Base-by-base conservation (phyloP, 768 basidiomycete genomes). In the Scleroderma citrinum region DNA sequence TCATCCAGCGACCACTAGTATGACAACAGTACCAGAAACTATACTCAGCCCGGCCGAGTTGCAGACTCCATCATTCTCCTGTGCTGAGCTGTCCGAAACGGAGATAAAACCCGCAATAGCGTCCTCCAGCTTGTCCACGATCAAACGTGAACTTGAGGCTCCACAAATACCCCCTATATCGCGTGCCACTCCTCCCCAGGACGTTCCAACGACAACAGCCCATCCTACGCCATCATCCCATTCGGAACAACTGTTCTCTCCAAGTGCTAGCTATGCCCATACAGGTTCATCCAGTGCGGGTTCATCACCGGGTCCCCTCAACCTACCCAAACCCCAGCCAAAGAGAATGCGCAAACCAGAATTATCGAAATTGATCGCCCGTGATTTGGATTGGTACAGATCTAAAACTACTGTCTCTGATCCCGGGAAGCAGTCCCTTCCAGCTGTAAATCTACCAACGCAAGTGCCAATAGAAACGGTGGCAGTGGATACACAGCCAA, bases 371-470 rank as follows among this genome's bases (percentile, higher is more conserved):
- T 51, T 68, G 13, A 38, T 57, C 30, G 57, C 63, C 13, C 65
- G 64, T 32, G 65, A 66, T 35, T 53, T 66, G 34, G 57, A 65
- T 36, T 66, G 61, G 57, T 68, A 57, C 23, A 67, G 56, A 37
- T 47, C 57, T 0, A 52, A 49, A 19, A 65, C 54, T 23, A 17
- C 26, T 10, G 39, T 10, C 20, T 24, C 48, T 6, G 8, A 13
- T 35, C 21, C 49, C 20, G 21, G 14, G n/a, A 23, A 44, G 30
- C 16, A 10, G 14, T 29, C 42, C 16, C 39, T n/a, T n/a, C n/a
- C n/a, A n/a, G n/a, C n/a, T n/a, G n/a, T n/a, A n/a, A n/a, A n/a
- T n/a, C n/a, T n/a, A n/a, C n/a, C n/a, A n/a, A n/a, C n/a, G n/a
- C n/a, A n/a, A n/a, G n/a, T n/a, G n/a, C n/a, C n/a, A n/a, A n/a